Evolutionary conservation across 2,329 filamentous ascomycete genomes (phyloP).

Genomic region (Pyrenochaeta sp.): DNA sequence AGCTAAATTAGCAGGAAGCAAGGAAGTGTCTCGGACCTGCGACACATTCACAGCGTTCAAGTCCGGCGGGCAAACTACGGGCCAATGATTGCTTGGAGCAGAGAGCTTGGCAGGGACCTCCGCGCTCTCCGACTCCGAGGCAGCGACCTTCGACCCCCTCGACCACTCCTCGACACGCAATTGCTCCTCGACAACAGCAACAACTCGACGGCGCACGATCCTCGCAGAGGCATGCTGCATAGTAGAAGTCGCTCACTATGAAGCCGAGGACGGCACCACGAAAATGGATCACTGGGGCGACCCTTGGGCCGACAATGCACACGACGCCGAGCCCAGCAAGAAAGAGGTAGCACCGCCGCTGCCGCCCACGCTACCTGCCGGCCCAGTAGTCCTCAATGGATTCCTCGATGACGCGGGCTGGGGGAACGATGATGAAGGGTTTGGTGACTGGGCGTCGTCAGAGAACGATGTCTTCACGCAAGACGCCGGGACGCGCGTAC

Average conservation of each 20-base stretch:
- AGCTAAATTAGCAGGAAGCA: too few species aligned
- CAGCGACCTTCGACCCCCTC: conserved; percentile 5
- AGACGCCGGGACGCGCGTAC: conserved; percentile 3
- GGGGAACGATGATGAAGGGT: conserved; percentile 41
- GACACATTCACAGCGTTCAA: not conserved
- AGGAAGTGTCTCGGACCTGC: not conserved
- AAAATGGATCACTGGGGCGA: conserved; percentile 53
- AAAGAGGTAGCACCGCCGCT: conserved; percentile 29
- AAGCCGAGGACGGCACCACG: conserved; percentile 35
- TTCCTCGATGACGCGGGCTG: conserved; percentile 48
- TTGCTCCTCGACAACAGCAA: too few species aligned
- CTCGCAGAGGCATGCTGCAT: conserved; percentile 37
- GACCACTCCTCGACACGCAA: too few species aligned
- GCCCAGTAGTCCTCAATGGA: conserved; percentile 32
- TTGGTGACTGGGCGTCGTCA: conserved; percentile 37
- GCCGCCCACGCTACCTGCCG: conserved; percentile 18
- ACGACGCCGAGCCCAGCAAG: conserved; percentile 32
- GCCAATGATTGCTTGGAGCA: not conserved
- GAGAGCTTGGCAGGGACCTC: conserved; percentile 21
- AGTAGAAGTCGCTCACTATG: conserved; percentile 44
- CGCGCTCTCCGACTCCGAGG: conserved; percentile 9
- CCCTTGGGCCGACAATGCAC: conserved; percentile 49
- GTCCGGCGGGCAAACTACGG: not conserved
- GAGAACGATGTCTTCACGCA: conserved; percentile 4
- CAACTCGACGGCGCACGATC: too few species aligned